A percentile compares a stretch with the other conserved stretches of the same genome.
Evolutionary conservation across 139 green algal species (phyloP).

Genomic region (Volvox reticuliferus): DNA sequence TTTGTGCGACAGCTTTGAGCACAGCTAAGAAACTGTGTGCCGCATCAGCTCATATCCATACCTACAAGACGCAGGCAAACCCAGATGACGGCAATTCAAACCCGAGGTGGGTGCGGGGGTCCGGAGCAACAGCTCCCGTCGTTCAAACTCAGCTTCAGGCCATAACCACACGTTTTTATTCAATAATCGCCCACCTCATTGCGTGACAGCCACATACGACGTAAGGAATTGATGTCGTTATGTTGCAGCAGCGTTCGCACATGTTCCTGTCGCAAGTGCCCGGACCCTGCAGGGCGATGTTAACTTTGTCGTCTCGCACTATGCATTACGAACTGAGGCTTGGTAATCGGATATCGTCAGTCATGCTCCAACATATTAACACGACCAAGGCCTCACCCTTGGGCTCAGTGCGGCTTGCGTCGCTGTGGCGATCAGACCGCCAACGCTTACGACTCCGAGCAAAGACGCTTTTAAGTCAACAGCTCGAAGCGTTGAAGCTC

Average conservation of each 20-base stretch:
- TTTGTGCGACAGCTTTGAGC: no score
- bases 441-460: neutral
- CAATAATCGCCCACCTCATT: conserved; percentile 46
- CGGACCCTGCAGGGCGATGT: conserved; percentile 50
- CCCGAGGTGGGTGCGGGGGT: no score
- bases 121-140: no score
- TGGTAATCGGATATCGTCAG: no score
- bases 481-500: neutral
- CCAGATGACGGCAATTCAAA: no score
- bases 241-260: conserved; percentile 70
- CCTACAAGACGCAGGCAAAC: no score
- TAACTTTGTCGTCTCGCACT: neutral
- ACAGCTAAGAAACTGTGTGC: no score
- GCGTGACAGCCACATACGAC: conserved; percentile 67
- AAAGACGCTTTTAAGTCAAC: neutral
- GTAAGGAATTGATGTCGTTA: conserved; percentile 78
- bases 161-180: no score
- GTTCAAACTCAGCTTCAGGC: no score
- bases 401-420: neutral
- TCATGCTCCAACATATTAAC: neutral
- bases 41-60: no score
- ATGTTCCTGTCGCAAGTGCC: conserved; percentile 72
- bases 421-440: conserved; percentile 3
- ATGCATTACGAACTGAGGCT: no score
- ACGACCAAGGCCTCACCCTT: neutral